phyloP scores from a whole-genome alignment of 2,329 filamentous ascomycete species.

The Botrytis galanthina region DNA sequence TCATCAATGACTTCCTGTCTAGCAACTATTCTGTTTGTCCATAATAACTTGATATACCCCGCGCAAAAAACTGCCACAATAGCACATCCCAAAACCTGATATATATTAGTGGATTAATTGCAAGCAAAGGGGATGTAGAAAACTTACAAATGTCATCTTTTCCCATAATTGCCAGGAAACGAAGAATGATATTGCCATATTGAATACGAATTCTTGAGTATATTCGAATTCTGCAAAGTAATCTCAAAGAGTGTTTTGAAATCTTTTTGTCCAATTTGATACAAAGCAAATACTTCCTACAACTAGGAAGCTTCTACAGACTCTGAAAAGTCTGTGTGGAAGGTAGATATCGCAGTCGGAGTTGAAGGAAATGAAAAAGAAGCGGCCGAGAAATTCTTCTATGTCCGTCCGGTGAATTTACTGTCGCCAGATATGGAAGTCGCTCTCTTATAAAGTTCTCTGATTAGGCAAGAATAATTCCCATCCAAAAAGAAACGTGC shows the following conservation, averaged over 20 bases:
- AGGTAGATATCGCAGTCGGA: not conserved
- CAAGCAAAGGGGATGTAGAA: not conserved
- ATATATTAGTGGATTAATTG: conserved; percentile 15
- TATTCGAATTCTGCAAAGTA: not conserved
- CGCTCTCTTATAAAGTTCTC: not conserved
- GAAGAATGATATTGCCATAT: conserved; percentile 54
- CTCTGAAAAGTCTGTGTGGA: conserved; percentile 5
- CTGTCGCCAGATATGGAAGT: conserved; percentile 8
- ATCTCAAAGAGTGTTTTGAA: not conserved
- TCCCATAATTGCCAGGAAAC: conserved; percentile 77
- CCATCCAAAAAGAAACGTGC: not conserved
- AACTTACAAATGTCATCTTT: conserved; percentile 82
- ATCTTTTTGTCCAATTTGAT: not conserved
- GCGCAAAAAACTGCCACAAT: conserved; percentile 68
- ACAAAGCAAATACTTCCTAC: not conserved
- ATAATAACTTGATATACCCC: conserved; percentile 67
- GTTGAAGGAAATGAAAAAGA: not conserved
- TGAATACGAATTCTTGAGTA: not conserved
- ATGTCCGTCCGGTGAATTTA: not conserved
- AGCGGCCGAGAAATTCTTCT: not conserved
- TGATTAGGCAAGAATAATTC: not conserved
- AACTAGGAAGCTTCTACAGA: conserved; percentile 1
- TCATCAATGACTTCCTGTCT: conserved; percentile 64
- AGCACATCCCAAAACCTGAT: conserved; percentile 67
- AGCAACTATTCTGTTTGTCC: conserved; percentile 53